Percentiles rank a stretch among this genome's conserved stretches.
Evolutionary conservation across 2,329 filamentous ascomycete species (phyloP).

Genomic region (Fusarium fujikuroi): DNA sequence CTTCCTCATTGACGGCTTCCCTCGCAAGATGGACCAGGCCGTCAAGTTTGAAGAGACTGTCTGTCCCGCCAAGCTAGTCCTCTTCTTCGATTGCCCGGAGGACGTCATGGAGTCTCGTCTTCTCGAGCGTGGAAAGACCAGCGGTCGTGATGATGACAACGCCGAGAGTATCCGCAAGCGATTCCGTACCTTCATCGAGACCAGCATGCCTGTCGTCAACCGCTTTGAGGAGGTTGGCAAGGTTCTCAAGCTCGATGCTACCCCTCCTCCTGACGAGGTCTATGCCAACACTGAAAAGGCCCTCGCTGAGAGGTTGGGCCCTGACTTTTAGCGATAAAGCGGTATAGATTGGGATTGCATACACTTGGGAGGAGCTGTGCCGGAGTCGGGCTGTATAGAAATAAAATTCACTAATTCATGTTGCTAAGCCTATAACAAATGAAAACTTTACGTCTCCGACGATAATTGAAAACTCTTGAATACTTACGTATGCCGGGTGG

Average conservation of each 20-base stretch:
- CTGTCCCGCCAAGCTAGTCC: conserved; percentile 82
- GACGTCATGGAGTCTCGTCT: conserved; percentile 85
- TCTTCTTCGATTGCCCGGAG: conserved; percentile 96
- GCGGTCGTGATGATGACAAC: conserved; percentile 92
- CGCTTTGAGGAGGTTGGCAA: conserved; percentile 80
- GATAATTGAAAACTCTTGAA: conserved; percentile 17
- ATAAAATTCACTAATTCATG: conserved; percentile 21
- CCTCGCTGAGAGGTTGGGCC: conserved; percentile 61
- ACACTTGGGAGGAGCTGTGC: conserved; percentile 24
- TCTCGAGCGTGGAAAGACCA: conserved; percentile 91
- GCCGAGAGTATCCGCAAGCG: conserved; percentile 95
- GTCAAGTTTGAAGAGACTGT: conserved; percentile 92
- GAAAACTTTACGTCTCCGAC: background rate
- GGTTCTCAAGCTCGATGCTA: conserved; percentile 84
- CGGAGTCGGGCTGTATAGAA: conserved; percentile 23
- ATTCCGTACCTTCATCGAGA: conserved; percentile 93
- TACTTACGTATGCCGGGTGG: background rate
- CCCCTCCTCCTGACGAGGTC: conserved; percentile 71
- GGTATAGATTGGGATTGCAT: conserved; percentile 12
- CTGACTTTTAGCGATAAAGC: conserved; percentile 40
- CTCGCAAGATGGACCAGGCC: conserved; percentile 96
- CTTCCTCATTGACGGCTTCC: conserved; percentile 87
- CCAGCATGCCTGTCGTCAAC: conserved; percentile 96
- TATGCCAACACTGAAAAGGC: conserved; percentile 63
- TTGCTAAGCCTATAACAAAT: conserved; percentile 25